phyloP scores from a whole-genome alignment of 257 asterid species.

The Cynanchum wilfordii region DNA sequence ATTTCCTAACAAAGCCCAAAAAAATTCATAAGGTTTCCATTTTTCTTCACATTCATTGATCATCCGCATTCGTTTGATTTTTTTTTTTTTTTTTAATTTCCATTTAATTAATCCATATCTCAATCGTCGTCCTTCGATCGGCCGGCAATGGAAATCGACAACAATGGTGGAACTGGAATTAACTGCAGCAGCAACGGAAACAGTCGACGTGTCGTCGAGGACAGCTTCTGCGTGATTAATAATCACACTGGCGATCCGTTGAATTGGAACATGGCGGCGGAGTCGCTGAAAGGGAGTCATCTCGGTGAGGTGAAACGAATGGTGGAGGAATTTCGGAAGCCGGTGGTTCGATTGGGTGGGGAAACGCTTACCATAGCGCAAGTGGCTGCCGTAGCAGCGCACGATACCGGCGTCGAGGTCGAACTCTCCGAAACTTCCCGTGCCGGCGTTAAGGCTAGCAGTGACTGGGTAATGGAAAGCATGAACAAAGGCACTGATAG shows the following conservation, averaged over 20 bases:
- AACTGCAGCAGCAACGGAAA: conserved; percentile 13
- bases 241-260: conserved; percentile 23
- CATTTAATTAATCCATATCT: not conserved
- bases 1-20: conserved; percentile 22
- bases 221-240: conserved; percentile 10
- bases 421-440: conserved; percentile 36
- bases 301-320: conserved; percentile 32
- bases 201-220: not conserved
- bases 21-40: not conserved
- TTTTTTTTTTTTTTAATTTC: not conserved
- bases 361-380: conserved; percentile 35
- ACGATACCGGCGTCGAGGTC: conserved; percentile 18
- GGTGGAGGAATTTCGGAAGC: conserved; percentile 34
- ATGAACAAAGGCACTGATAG: conserved; percentile 35
- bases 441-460: conserved; percentile 38
- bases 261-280: conserved; percentile 39
- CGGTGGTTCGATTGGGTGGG: conserved; percentile 30
- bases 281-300: conserved; percentile 35
- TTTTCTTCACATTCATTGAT: not conserved
- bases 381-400: conserved; percentile 35
- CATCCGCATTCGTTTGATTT: too few species aligned
- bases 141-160: conserved; percentile 15
- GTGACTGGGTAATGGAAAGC: conserved; percentile 42
- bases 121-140: not conserved
- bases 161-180: too few species aligned